Base-by-base conservation (phyloP, 2,329 filamentous ascomycete species). In the Monosporascus sp. region DNA sequence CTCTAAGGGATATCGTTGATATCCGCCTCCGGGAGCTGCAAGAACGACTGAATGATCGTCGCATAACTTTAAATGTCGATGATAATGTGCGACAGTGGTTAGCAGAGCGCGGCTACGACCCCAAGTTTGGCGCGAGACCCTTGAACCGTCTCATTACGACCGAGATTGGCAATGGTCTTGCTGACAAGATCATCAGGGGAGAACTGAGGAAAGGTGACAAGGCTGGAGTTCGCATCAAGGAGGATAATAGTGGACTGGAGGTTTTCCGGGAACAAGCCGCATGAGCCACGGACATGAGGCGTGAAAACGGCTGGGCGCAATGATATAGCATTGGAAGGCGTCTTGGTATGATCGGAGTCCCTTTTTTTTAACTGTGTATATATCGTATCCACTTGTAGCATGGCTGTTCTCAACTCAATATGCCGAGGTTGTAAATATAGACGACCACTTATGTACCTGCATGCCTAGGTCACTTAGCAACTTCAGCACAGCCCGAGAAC, bases 101-200 rank as follows among this genome's bases (percentile, higher is more conserved):
- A 6, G 91, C 90, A 41, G 88, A 94, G 57, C 83, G 85, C 58
- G 93, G 93, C 2, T 97, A 97, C 67, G 90, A 97, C 65, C 90
- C 93, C 22, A 87, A 86, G 64, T 97, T 90, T 67, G 94, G 94
- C 57, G 94, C 94, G 7, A 80, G 94, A 7, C 94, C 94, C 27
- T 77, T 97, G 35, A 97, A 97, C 70, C 80, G 94, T 38, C 80
- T 97, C 50, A 97, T 97, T 60, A 84, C 88, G 22, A 96, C 88
- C 65, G 85, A 97, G 72, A 90, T 99, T 60, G 87, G 89, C 55
- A 97, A 97, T 69, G 80, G 84, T 3, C 78, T 97, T 39, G 94
- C 94, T 0, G 92, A 96, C 66, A 88, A 87, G 74, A 95, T 99
- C 63, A 97, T 97, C 62, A 80, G 88, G 51, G 94, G 94, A 20